Base-by-base conservation (phyloP, 2,329 filamentous ascomycete species). In the Xylariaceae sp. region DNA sequence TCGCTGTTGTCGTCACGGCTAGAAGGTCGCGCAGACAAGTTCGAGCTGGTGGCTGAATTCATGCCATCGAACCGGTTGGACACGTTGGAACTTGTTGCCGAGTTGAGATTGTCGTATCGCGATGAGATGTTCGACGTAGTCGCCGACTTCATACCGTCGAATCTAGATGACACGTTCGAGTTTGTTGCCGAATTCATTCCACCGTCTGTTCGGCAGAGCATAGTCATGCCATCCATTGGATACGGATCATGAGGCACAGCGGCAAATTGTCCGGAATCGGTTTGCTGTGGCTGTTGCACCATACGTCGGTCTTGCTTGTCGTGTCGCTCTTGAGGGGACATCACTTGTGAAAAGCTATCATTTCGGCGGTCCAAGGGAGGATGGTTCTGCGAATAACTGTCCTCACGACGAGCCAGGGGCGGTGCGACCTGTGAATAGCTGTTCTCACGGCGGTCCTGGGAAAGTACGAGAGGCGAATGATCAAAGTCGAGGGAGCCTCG, bases 141-240 rank as follows among this genome's bases (percentile, higher is more conserved):
- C 1, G 31, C 22, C 1, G 56, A 31, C 42, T 52, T 56, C 45
- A 42, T 45, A 22, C 34, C 47, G 10, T 49, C 48, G 7, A 45
- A 51, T 14, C 56, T 50, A n/a, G 43, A 50, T 18, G 57, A 22
- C 4, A 36, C 22, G 14, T 56, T 56, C 2, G 50, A 48, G 19
- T 46, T 55, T 13, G 69, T 69, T 3, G 66, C 67, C 18, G 86
- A 87, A 71, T 79, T 91, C 71, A 72, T 89, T 28, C 22, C 22
- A 19, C 63, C 64, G 43, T 85, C 88, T 38, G 89, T 86, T 54
- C 91, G 85, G 71, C 93, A 97, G 57, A 97, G 87, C 83, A 97
- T 96, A 0, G 93, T 97, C 91, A 97, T 97, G 5, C 92, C 93
- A 67, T 97, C 93, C 69, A 88, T 83, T 0, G 93, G 92, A 67